These are phyloP conservation scores for Lathyrus sativus DNA, from an alignment of 306 rosid genomes.

Conservation along the genomic window DNA sequence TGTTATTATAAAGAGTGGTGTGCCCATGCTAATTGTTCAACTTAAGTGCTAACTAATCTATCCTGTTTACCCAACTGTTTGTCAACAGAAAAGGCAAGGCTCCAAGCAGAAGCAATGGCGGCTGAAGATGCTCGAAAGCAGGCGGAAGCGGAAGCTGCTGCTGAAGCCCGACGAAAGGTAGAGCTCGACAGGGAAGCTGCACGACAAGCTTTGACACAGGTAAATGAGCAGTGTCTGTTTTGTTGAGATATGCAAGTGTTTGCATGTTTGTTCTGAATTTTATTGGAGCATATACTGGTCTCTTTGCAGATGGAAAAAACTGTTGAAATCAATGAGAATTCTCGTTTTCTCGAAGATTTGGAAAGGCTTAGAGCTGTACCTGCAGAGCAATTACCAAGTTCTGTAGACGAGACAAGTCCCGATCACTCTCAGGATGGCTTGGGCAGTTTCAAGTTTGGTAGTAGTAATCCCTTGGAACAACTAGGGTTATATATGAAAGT, in stretches of 20 bases:
- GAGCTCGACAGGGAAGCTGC: slow-evolving; percentile 91
- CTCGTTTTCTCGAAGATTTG: slow-evolving; percentile 73
- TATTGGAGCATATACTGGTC: slow-evolving; percentile 37
- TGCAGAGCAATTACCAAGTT: slow-evolving; percentile 61
- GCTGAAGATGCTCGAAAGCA: slow-evolving; percentile 76
- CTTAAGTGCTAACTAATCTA: slow-evolving; percentile 12
- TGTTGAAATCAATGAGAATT: slow-evolving; percentile 79
- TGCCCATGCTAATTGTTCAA: slow-evolving; percentile 17
- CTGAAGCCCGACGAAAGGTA: slow-evolving; percentile 79
- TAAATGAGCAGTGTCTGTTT: slow-evolving; percentile 35
- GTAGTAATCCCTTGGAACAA: slow-evolving; percentile 73
- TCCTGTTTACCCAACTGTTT: slow-evolving; percentile 23
- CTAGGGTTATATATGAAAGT: slow-evolving; percentile 74
- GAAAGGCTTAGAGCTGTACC: slow-evolving; percentile 76
- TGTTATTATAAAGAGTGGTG: slow-evolving; percentile 15
- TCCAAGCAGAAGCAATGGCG: slow-evolving; percentile 87
- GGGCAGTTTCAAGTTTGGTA: slow-evolving; percentile 72
- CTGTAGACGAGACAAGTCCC: slow-evolving; percentile 70
- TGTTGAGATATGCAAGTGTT: slow-evolving; percentile 15
- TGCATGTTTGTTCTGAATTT: slow-evolving; percentile 29
- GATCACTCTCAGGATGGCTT: slow-evolving; percentile 66
- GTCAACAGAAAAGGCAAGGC: slow-evolving; percentile 71
- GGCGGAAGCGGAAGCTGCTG: slow-evolving; percentile 78
- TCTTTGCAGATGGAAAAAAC: slow-evolving; percentile 80
- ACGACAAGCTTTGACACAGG: slow-evolving; percentile 77